Evolutionary conservation across 2,329 filamentous ascomycete genomes (phyloP), one percentile per base, ranked within the genome.

Genomic region (Aspergillus sojae): DNA sequence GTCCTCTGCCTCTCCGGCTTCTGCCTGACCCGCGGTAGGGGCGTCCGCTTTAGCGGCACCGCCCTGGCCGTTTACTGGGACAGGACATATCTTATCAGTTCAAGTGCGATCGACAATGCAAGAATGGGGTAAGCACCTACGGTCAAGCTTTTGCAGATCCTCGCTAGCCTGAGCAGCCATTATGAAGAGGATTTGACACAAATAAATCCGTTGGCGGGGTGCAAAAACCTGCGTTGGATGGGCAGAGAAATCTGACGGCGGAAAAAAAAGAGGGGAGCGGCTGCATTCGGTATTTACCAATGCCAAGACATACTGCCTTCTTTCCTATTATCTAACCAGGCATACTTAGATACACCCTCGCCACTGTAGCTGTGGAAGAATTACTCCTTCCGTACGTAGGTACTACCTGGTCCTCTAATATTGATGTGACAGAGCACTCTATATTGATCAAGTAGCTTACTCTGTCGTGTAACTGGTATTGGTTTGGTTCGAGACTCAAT

Each of bases 1-100:
- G 67, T 84, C 82, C 68, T 85, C 84, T 62, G 77, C 80, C 65
- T 84, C 82, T 64, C 76, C 81, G 64, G 81, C 74, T 64, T 78
- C 79, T 58, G 73, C 70, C 59, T 74, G 69, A 58, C 70, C 74
- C 57, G 71, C 71, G 62, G 72, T 66, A 60, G 75, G 70, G 61
- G 71, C 66, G 55, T 74, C 70, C 58, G 74, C 70, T 58, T 75
- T 74, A 56, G 76, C 75, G 63, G 75, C 74, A 65, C 72, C 73
- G 62, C 72, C 74, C 61, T 79, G 74, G 66, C 74, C 75, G 69
- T 78, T 77, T 71, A 80, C 79, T 81, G 63, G 23, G 57, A 59
- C 50, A 58, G 32, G 32, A 39, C 50, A 60, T 64, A 66, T 67
- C 58, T 63, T 61, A 64, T 75, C 66, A 72, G 70, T 68, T 48